Percentiles rank a stretch among this genome's conserved stretches.
These are phyloP conservation scores for Diplodia intermedia DNA, from an alignment of 2,329 filamentous ascomycete genomes.

Conservation along the genomic window DNA sequence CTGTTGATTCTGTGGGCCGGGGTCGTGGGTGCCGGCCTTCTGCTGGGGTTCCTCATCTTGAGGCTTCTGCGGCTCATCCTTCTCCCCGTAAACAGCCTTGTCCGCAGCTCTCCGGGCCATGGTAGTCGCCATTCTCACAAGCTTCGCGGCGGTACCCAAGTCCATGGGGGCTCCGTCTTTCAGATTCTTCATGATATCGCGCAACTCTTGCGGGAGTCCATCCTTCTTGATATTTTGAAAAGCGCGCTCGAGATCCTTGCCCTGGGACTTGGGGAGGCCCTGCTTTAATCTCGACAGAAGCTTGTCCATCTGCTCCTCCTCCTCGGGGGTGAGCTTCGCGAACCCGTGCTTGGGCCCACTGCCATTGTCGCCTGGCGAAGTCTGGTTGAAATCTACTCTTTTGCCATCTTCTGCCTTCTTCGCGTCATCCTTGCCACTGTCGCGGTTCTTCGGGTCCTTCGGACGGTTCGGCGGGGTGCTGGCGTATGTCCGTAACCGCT, in stretches of 20 bases:
- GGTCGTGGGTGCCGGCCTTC: conserved; percentile 55
- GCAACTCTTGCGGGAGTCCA: conserved; percentile 71
- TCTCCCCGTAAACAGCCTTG: conserved; percentile 41
- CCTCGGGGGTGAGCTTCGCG: conserved; percentile 59
- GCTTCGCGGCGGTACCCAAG: conserved; percentile 65
- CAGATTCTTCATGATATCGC: conserved; percentile 66
- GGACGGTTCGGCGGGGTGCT: conserved; percentile 46
- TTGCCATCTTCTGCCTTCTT: conserved; percentile 46
- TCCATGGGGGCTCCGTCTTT: conserved; percentile 57
- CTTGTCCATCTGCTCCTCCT: conserved; percentile 65
- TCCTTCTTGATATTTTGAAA: conserved; percentile 69
- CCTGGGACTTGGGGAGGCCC: conserved; percentile 68
- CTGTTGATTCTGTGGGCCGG: conserved; percentile 45
- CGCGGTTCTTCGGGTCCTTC: conserved; percentile 34
- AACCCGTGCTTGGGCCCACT: conserved; percentile 40
- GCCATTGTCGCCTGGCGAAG: conserved; percentile 42
- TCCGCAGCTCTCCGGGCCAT: conserved; percentile 61
- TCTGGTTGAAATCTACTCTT: conserved; percentile 34
- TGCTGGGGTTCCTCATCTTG: conserved; percentile 47
- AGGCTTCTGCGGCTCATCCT: conserved; percentile 39
- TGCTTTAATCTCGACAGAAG: conserved; percentile 64
- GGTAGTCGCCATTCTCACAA: conserved; percentile 63
- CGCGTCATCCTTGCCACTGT: conserved; percentile 35
- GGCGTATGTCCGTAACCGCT: conserved; percentile 53
- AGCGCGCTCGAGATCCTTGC: conserved; percentile 64